Base-by-base conservation (phyloP, 768 basidiomycete species). In the Termitomyces heimii region DNA sequence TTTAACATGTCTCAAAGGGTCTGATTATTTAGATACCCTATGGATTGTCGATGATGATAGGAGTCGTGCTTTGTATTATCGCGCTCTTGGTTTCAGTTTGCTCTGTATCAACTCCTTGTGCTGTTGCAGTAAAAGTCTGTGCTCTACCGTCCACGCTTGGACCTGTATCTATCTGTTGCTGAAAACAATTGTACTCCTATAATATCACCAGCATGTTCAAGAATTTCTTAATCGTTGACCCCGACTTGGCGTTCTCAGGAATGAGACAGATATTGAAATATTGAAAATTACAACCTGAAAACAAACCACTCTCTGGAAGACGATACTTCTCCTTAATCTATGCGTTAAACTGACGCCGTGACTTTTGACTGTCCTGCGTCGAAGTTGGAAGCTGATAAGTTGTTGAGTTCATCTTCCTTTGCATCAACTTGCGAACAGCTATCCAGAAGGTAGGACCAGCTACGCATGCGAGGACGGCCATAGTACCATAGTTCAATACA, bases 401-500 rank as follows among this genome's bases (percentile, higher is more conserved):
- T 79, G 58, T 89, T 89, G 29, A 90, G 71, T 55, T 69, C 65
- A 57, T 88, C 85, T 68, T 91, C 89, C 50, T 81, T 69, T 34
- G 68, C 65, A 66, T 90, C 43, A 90, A 75, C 18, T 78, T 70
- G 55, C 81, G 73, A 53, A 83, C 77, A 31, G 74, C 72, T 63
- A 81, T 64, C 77, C 78, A 81, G 63, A 91, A 85, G 31, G 81
- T 14, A 53, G 74, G 52, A n/a, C 85, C 87, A 3, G 80, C 69
- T 40, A 82, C 39, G 16, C 67, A 74, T 1, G 84, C 80, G 10
- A 89, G 69, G 22, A 80, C 76, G 34, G 62, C 85, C 77, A 86
- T 79, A 22, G 77, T 67, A 39, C 73, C 75, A 63, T 91, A 91
- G 71, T 88, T 87, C 86, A 87, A 88, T 4, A 89, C 81, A 12